These are phyloP conservation scores for Gleditsia sinensis DNA, from an alignment of 306 rosid species.

Conservation along the genomic window DNA sequence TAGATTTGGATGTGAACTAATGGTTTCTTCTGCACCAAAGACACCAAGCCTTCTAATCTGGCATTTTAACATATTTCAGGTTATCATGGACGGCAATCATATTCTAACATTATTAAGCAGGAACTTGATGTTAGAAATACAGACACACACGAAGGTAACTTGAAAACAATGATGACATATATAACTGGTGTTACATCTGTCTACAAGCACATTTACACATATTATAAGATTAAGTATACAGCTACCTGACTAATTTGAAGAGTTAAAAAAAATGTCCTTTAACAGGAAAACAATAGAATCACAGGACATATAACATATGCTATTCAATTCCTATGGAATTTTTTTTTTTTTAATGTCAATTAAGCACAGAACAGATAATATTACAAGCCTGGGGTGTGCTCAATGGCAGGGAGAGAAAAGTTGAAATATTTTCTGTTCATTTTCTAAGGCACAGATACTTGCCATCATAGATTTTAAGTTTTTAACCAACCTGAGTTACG, in stretches of 20 bases:
- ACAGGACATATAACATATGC: background rate
- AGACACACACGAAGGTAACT: background rate
- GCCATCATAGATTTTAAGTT: background rate
- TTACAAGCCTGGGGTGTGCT: background rate
- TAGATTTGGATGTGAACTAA: constrained; percentile 85
- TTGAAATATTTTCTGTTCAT: constrained; percentile 11
- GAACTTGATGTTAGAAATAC: constrained; percentile 24
- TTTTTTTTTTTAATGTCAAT: background rate
- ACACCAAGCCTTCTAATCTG: constrained; percentile 95
- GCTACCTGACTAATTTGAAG: background rate
- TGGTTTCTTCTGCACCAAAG: constrained; percentile 95
- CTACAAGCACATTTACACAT: background rate
- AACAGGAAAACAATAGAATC: background rate
- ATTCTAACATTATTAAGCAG: constrained; percentile 32
- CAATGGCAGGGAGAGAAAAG: background rate
- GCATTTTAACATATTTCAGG: constrained; percentile 77
- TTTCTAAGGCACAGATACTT: constrained; percentile 28
- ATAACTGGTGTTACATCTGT: background rate
- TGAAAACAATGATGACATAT: constrained; percentile 9
- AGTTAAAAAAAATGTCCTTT: background rate
- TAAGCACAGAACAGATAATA: constrained; percentile 17
- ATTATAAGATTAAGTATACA: background rate
- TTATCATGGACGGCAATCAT: constrained; percentile 89
- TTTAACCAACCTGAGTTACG: constrained; percentile 86
- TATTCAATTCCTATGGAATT: background rate